Evolutionary conservation across 176 grass and related monocot species (phyloP), one percentile per base, ranked within the genome.

Genomic region (Phragmites australis): DNA sequence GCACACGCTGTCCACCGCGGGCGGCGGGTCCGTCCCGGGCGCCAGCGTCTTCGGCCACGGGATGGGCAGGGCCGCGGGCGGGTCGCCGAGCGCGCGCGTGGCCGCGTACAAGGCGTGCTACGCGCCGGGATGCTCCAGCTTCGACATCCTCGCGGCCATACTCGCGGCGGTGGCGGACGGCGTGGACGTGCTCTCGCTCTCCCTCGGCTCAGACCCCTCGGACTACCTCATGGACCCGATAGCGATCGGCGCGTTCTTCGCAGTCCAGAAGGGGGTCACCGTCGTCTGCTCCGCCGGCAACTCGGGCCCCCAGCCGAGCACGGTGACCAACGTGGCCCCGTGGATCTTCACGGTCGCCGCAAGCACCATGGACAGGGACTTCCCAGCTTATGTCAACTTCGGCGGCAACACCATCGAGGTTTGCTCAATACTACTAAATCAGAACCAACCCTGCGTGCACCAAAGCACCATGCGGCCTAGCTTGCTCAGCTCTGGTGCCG

Each of bases 331-430:
- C 30, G 27, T 81, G 16, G 84, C 87, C 1, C 93, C 93, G 1
- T 96, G 93, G 93, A 90, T 96, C 17, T 56, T 96, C 11, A 96
- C 93, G 5, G 90, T 96, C n/a, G 93, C 45, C 0, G 93, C 90
- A 1, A 96, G 93, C 85, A 92, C 87, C 44, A 90, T 90, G 87
- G 93, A 96, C 54, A 79, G 90, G 72, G 79, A 88, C 23, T 96
- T 96, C 26, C 87, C 87, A 0, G 78, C 90, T 1, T 70, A 67
- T 6, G 42, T 74, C 40, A 49, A 11, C 65, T 86, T 88, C 80
- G 54, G 46, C 2, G 70, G 17, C 44, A 47, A 1, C 17, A 68
- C 57, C 42, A 50, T 96, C 22, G 56, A 90, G 87, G 90, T 92
- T n/a, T 19, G 25, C 19, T 16, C 26, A 15, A 63, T 41, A 7